Percentiles rank a stretch among this genome's conserved stretches.
Conservation (phyloP, 192 early-diverging fungal genomes). For the Gonapodya prolifera region DNA sequence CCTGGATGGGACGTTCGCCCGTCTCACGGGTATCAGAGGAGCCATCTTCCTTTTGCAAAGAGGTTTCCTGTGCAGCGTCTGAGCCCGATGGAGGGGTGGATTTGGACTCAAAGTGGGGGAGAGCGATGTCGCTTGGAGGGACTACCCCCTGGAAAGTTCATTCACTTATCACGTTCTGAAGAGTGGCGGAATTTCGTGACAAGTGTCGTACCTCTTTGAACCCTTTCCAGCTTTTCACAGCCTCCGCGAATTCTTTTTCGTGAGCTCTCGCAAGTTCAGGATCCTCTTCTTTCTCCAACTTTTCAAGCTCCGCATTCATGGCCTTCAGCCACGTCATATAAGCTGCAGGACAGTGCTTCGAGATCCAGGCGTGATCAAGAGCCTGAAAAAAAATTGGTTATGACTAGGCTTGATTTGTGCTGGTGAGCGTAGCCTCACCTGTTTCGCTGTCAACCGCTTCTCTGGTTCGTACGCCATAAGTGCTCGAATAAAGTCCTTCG, state of each 20-base stretch:
- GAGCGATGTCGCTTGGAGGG: neutral
- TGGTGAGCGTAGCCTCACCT: neutral
- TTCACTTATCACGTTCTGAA: neutral
- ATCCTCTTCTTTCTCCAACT: neutral
- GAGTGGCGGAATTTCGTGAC: neutral
- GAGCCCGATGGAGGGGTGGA: neutral
- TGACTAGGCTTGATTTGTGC: neutral
- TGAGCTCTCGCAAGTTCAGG: neutral
- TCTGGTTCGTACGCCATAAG: conserved; percentile 46
- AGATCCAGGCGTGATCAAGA: neutral
- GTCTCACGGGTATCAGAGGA: no score
- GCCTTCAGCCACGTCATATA: neutral
- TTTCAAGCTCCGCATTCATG: neutral
- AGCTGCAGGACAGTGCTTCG: neutral
- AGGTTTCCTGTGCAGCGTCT: no score
- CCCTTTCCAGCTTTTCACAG: neutral
- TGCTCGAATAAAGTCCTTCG: conserved; percentile 42
- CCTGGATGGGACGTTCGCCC: no score
- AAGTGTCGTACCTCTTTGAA: neutral
- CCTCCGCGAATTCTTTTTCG: neutral
- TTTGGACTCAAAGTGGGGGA: neutral
- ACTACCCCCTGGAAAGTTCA: neutral
- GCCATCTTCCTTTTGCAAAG: no score
- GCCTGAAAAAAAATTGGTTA: neutral
- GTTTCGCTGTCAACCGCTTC: conserved; percentile 24